Conservation (phyloP, 371 early-diverging fungal genomes). For the Mortierella sp. region DNA sequence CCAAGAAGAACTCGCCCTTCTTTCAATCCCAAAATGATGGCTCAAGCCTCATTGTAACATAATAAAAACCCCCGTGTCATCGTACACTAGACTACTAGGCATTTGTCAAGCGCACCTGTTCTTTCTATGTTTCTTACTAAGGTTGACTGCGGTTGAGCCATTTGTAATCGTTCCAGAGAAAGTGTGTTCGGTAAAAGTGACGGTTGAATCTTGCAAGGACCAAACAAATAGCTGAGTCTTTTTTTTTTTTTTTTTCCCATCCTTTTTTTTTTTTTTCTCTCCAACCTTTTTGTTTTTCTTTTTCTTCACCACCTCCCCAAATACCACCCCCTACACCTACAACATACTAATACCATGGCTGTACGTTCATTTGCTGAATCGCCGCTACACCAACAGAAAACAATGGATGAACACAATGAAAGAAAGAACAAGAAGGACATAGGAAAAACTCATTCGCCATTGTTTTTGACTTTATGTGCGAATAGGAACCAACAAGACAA, state of each 20-base stretch:
- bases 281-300: not conserved
- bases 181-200: slow-evolving; percentile 14
- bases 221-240: not conserved
- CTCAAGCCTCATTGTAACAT: slow-evolving; percentile 6
- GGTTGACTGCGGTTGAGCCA: slow-evolving; percentile 8
- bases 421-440: not conserved
- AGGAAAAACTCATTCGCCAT: not conserved
- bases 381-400: not conserved
- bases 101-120: no score
- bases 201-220: not conserved
- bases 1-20: no score
- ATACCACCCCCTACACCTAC: not conserved
- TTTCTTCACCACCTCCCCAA: not conserved
- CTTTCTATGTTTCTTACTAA: no score
- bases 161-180: not conserved
- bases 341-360: slow-evolving; percentile 5
- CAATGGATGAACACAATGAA: not conserved
- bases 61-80: not conserved
- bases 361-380: not conserved
- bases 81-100: not conserved
- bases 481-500: slow-evolving; percentile 33
- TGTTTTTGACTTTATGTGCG: not conserved
- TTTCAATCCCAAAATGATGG: slow-evolving; percentile 6
- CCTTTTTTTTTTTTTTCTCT: not conserved
- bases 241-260: slow-evolving; percentile 4